Conservation (phyloP, 2,329 filamentous ascomycete species). For the Lecanoromycetidae sp. region DNA sequence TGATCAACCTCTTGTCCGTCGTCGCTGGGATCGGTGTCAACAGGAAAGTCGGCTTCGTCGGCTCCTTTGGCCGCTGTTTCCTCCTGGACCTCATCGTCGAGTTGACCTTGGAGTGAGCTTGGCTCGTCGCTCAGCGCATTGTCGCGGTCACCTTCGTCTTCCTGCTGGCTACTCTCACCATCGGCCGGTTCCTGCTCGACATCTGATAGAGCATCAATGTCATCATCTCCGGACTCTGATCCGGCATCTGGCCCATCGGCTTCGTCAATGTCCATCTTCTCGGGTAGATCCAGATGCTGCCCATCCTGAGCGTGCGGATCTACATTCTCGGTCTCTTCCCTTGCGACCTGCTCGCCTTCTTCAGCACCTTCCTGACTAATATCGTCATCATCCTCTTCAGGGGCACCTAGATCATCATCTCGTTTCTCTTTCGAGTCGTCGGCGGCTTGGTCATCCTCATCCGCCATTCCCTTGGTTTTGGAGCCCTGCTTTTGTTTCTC, state of each 20-base stretch:
- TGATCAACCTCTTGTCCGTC: constrained; percentile 1
- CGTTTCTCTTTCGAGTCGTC: constrained; percentile 36
- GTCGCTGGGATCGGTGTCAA: constrained; percentile 13
- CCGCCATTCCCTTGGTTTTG: constrained; percentile 50
- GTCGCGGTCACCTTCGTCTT: background rate
- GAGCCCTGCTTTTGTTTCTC: constrained; percentile 40
- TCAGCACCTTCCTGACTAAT: constrained; percentile 34
- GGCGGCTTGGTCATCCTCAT: constrained; percentile 46
- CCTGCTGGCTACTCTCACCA: background rate
- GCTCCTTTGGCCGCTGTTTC: constrained; percentile 16
- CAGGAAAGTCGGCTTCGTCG: constrained; percentile 8
- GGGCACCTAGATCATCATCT: constrained; percentile 48
- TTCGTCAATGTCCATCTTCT: constrained; percentile 74
- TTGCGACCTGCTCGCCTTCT: constrained; percentile 48
- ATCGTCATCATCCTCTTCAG: constrained; percentile 38
- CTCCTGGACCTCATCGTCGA: constrained; percentile 12
- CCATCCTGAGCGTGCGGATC: constrained; percentile 72
- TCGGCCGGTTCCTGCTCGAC: constrained; percentile 16
- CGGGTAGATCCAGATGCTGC: constrained; percentile 69
- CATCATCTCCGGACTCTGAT: constrained; percentile 41
- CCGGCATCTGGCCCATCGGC: constrained; percentile 41
- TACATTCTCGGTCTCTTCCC: constrained; percentile 50
- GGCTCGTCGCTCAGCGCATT: background rate
- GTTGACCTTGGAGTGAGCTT: background rate
- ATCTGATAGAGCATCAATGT: constrained; percentile 36